phyloP scores from a whole-genome alignment of 257 asterid species.

The Solanum bukasovii region DNA sequence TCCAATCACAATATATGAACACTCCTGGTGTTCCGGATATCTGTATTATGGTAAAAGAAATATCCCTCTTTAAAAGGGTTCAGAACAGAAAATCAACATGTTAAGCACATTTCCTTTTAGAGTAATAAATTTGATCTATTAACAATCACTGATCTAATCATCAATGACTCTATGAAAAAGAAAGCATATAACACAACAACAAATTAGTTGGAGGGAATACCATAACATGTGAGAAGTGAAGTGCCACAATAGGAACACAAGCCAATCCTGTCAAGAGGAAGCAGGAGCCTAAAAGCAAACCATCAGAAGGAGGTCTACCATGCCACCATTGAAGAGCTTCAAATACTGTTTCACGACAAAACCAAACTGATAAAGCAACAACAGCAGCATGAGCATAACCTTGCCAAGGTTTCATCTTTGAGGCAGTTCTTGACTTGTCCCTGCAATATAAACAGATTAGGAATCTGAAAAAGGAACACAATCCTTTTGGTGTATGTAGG shows the following conservation, averaged over 20 bases:
- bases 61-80: not conserved
- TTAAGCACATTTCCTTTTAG: not conserved
- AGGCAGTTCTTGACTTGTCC: conserved; percentile 72
- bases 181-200: not conserved
- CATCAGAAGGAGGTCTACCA: conserved; percentile 97
- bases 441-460: conserved; percentile 27
- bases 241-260: conserved; percentile 81
- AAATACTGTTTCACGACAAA: conserved; percentile 86
- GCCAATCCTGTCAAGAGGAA: conserved; percentile 77
- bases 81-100: not conserved
- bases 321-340: conserved; percentile 99
- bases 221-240: conserved; percentile 98
- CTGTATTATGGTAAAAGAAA: not conserved
- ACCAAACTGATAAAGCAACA: conserved; percentile 87
- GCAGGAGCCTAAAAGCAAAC: conserved; percentile 85
- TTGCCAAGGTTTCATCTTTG: conserved; percentile 97
- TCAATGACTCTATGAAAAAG: not conserved
- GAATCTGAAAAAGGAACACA: not conserved
- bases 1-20: not conserved
- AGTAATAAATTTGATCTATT: not conserved
- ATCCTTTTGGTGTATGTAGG: not conserved
- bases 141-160: not conserved
- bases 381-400: conserved; percentile 84
- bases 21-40: not conserved
- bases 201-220: conserved; percentile 23